These are phyloP conservation scores for Chlamydomonas schloesseri DNA, from an alignment of 139 green algal genomes.

Conservation along the genomic window DNA sequence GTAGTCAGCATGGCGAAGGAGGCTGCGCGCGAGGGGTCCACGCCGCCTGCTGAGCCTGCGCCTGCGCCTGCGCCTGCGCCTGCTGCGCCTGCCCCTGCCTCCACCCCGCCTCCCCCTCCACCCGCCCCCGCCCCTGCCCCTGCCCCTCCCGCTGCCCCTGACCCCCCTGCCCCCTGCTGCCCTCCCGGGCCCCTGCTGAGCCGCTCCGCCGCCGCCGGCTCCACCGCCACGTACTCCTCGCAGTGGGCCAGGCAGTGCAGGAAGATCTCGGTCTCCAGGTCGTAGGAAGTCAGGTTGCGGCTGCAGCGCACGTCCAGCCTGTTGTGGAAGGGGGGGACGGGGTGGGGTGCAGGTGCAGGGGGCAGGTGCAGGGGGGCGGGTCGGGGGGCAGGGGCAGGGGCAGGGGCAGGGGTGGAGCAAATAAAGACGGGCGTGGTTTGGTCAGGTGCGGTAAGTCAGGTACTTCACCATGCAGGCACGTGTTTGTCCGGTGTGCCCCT, in stretches of 20 bases:
- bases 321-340: not conserved
- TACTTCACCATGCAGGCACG: too few species aligned
- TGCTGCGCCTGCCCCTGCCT: not conserved
- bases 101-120: not conserved
- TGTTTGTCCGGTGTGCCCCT: too few species aligned
- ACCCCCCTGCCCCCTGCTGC: not conserved
- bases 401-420: too few species aligned
- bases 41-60: not conserved
- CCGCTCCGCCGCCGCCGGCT: too few species aligned
- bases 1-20: conserved; percentile 6
- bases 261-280: conserved; percentile 92
- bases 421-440: too few species aligned
- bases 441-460: too few species aligned
- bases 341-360: too few species aligned
- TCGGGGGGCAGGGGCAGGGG: too few species aligned
- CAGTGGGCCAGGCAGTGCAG: conserved; percentile 79
- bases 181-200: too few species aligned
- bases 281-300: conserved; percentile 70
- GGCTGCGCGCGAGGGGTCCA: conserved; percentile 9
- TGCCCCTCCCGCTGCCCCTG: not conserved
- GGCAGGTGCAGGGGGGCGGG: too few species aligned
- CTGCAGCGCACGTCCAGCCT: conserved; percentile 74
- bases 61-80: too few species aligned
- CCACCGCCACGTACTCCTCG: conserved; percentile 59
- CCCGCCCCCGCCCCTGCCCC: not conserved